Percentiles rank a stretch among this genome's conserved stretches.
Evolutionary conservation across 2,329 filamentous ascomycete species (phyloP).

Genomic region (Fusarium nodosum): DNA sequence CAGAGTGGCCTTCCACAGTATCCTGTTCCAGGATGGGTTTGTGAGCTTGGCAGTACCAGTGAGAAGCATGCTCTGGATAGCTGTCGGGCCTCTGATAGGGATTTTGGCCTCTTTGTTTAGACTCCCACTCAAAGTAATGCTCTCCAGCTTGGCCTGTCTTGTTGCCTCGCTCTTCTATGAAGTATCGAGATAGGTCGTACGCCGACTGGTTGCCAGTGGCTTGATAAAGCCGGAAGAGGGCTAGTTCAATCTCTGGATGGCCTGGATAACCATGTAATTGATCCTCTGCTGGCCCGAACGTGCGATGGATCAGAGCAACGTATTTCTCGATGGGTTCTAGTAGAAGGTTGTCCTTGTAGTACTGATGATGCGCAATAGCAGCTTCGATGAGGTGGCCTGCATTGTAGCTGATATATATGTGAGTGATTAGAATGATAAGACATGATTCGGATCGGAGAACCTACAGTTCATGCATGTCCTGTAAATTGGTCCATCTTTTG

Average conservation of each 20-base stretch:
- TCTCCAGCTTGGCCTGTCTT: conserved; percentile 22
- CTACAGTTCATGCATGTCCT: conserved; percentile 73
- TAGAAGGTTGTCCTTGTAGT: conserved; percentile 65
- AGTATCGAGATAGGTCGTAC: conserved; percentile 66
- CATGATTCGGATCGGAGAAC: conserved; percentile 20
- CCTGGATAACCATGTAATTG: conserved; percentile 72
- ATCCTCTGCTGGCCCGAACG: conserved; percentile 64
- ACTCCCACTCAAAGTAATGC: conserved; percentile 6
- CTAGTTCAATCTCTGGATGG: conserved; percentile 62
- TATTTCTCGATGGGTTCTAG: conserved; percentile 50
- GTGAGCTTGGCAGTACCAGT: conserved; percentile 9
- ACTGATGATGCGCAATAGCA: conserved; percentile 67
- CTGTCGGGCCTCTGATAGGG: neutral
- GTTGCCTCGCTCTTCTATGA: conserved; percentile 70
- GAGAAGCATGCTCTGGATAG: conserved; percentile 10
- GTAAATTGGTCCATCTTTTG: conserved; percentile 70
- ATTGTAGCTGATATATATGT: conserved; percentile 61
- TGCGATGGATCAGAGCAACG: conserved; percentile 63
- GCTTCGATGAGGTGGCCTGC: conserved; percentile 74
- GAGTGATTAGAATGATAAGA: fast-evolving
- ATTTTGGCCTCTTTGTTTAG: neutral
- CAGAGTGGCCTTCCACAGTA: conserved; percentile 63
- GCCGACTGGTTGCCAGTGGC: conserved; percentile 54
- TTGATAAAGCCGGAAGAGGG: conserved; percentile 57
- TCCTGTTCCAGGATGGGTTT: conserved; percentile 1